Conservation (phyloP, 2,329 filamentous ascomycete genomes). For the Calonectria ilicicola region DNA sequence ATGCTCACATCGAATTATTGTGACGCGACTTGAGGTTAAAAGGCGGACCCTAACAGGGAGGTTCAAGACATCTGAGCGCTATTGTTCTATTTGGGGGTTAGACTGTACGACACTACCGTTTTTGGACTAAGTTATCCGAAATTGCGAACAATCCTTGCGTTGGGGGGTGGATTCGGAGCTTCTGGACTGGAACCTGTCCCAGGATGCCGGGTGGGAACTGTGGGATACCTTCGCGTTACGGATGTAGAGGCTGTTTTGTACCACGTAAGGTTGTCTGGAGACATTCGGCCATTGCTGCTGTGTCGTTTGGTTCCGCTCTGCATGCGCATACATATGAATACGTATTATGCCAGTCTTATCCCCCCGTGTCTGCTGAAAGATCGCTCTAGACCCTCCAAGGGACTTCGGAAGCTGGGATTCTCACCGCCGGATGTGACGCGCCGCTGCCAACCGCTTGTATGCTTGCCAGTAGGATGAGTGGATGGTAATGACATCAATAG, state of each 20-base stretch:
- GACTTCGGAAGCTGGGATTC: slow-evolving; percentile 14
- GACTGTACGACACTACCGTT: slow-evolving; percentile 5
- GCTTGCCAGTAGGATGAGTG: slow-evolving; percentile 30
- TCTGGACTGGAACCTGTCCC: slow-evolving; percentile 3
- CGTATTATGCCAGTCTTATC: slow-evolving; percentile 21
- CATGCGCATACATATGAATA: slow-evolving; percentile 3
- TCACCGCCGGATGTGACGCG: slow-evolving; percentile 38
- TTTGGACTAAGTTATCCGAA: slow-evolving; percentile 10
- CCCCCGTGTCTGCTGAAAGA: slow-evolving; percentile 14
- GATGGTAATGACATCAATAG: slow-evolving; percentile 28
- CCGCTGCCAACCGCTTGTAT: slow-evolving; percentile 28
- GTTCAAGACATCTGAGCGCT: slow-evolving; percentile 17
- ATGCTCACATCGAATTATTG: slow-evolving; percentile 9
- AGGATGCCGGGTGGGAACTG: slow-evolving; percentile 11
- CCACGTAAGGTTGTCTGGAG: neutral
- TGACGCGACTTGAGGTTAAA: slow-evolving; percentile 14
- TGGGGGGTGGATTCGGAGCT: slow-evolving; percentile 6
- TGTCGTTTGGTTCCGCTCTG: neutral
- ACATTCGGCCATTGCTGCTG: neutral
- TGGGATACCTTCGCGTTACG: neutral
- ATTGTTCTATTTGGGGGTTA: slow-evolving; percentile 7
- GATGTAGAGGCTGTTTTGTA: neutral
- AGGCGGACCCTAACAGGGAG: slow-evolving; percentile 21
- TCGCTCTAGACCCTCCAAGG: slow-evolving; percentile 15
- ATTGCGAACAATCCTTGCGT: slow-evolving; percentile 1